Evolutionary conservation across 2,329 filamentous ascomycete species (phyloP).

Genomic region (Talaromyces atroroseus): DNA sequence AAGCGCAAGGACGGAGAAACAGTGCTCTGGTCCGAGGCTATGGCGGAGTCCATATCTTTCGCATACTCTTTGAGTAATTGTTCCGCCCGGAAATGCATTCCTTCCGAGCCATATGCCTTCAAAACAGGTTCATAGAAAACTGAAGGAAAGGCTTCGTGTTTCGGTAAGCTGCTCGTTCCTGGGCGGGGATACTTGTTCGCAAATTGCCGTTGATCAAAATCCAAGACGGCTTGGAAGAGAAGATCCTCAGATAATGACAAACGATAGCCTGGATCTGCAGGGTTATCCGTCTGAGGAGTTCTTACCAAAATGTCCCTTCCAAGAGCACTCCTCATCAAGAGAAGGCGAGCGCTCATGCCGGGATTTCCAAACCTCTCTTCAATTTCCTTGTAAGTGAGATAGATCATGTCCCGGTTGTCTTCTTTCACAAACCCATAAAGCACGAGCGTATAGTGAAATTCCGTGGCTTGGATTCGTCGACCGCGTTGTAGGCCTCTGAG

Average conservation of each 20-base stretch:
- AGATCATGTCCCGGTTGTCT: constrained; percentile 45
- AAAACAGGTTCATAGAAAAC: constrained; percentile 54
- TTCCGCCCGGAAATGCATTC: constrained; percentile 46
- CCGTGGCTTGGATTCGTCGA: constrained; percentile 32
- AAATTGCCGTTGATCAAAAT: constrained; percentile 37
- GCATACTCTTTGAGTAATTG: constrained; percentile 52
- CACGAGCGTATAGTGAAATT: constrained; percentile 45
- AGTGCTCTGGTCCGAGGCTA: constrained; percentile 19
- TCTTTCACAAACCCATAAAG: constrained; percentile 46
- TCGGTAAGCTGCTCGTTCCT: constrained; percentile 26
- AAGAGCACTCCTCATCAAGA: constrained; percentile 32
- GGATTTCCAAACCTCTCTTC: constrained; percentile 29
- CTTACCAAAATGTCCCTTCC: constrained; percentile 25
- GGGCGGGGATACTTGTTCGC: constrained; percentile 38
- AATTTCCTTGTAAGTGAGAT: constrained; percentile 45
- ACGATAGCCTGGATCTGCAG: constrained; percentile 15
- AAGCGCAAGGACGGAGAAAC: constrained; percentile 46
- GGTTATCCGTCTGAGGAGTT: constrained; percentile 13
- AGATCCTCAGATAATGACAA: constrained; percentile 33
- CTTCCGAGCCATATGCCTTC: constrained; percentile 47
- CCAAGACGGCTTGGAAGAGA: constrained; percentile 33
- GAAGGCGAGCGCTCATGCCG: constrained; percentile 29
- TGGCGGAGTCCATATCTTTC: constrained; percentile 18
- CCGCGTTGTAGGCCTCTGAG: constrained; percentile 35
- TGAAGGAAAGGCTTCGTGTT: constrained; percentile 42